Percentiles rank a stretch among this genome's conserved stretches.
These are phyloP conservation scores for Galerina sulciceps DNA, from an alignment of 768 basidiomycete species.

Conservation along the genomic window DNA sequence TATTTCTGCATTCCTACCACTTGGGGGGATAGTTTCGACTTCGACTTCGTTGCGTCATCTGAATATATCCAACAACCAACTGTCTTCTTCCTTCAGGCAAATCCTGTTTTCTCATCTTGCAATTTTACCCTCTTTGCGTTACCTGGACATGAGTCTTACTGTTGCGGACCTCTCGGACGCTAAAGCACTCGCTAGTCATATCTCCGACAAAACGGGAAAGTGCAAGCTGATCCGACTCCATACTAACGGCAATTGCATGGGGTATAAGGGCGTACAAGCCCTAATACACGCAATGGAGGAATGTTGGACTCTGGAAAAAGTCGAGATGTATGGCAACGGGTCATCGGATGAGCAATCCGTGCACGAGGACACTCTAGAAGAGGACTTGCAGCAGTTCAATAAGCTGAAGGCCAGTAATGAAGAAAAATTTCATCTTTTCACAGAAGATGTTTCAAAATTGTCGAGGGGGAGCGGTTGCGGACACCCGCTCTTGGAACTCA, in stretches of 20 bases:
- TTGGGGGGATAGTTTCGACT: not conserved
- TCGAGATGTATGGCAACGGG: slow-evolving; percentile 19
- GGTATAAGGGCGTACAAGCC: slow-evolving; percentile 14
- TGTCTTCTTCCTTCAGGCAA: slow-evolving; percentile 19
- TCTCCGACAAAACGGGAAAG: slow-evolving; percentile 3
- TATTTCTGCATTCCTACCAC: slow-evolving; percentile 3
- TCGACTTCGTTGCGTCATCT: slow-evolving; percentile 6
- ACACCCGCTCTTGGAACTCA: not conserved
- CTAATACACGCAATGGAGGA: slow-evolving; percentile 12
- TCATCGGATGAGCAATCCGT: not conserved
- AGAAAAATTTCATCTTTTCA: not conserved
- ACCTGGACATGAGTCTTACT: slow-evolving; percentile 11
- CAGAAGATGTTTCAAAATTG: not conserved
- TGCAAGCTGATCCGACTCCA: slow-evolving; percentile 17
- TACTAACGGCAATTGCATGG: slow-evolving; percentile 21
- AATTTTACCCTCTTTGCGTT: slow-evolving; percentile 1
- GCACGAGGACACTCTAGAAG: slow-evolving; percentile 1
- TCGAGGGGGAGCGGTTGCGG: slow-evolving; percentile 12
- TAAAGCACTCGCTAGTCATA: slow-evolving; percentile 5
- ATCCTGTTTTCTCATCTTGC: slow-evolving; percentile 6
- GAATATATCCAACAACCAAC: slow-evolving; percentile 17
- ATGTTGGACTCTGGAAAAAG: slow-evolving; percentile 21
- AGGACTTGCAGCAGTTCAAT: not conserved
- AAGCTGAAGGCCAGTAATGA: not conserved
- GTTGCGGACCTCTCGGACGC: slow-evolving; percentile 13